Base-by-base conservation (phyloP, 768 basidiomycete species). In the Sistotremastrum niveocremeum region DNA sequence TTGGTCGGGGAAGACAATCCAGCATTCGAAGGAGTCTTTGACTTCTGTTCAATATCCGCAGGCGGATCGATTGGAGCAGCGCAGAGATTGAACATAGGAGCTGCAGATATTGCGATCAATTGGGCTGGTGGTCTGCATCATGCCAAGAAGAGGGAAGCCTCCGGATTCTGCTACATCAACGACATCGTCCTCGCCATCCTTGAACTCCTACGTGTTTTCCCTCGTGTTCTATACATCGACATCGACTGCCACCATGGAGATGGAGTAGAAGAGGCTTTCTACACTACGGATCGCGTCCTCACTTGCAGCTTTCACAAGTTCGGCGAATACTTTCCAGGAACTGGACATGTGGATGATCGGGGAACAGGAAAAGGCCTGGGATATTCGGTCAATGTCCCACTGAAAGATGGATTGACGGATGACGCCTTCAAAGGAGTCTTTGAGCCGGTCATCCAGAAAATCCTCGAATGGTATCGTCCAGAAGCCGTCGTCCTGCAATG, bases 81-180 rank as follows among this genome's bases (percentile, higher is more conserved):
- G 0, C 75, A 86, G 51, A 70, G 82, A 20, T 71, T 98, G 49
- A 72, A 83, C 41, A 74, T 76, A 3, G 91, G 91, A 2, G 70
- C 82, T 1, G 72, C 90, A 2, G 83, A 86, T 54, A 77, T 84
- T 41, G 81, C 82, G 0, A 87, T 97, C 51, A 95, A 97, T 65
- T 97, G 93, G 95, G 90, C 95, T 1, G 95, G 95, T 6, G 95
- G 95, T 2, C 73, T 99, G 3, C 95, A 99, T 64, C 95, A 99
- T 62, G 95, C 95, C n/a, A 99, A 99, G 67, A 98, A 97, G 62
- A 77, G 86, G 46, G 95, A 97, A 66, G 95, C 94, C 0, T 87
- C 85, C 5, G 95, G 95, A 9, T 99, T 99, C 65, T 99, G 95
- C 70, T 99, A 98, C 69, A 82, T 98, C 65, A 99, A 99, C 62